These are phyloP conservation scores for Aschersonia sp. DNA, from an alignment of 2,329 filamentous ascomycete species.

Conservation along the genomic window DNA sequence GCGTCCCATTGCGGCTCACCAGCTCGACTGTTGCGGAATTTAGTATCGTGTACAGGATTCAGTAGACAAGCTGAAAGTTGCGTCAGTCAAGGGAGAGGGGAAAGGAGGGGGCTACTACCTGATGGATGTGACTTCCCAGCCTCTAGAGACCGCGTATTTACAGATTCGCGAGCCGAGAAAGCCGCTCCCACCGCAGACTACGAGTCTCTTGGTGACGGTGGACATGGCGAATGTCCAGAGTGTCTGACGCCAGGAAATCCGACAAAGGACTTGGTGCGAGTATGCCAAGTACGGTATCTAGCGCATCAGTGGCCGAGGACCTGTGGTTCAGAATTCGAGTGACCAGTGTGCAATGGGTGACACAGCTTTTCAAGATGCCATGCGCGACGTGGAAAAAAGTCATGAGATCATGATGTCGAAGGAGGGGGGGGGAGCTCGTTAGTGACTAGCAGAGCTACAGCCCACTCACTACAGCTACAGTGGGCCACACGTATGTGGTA, in stretches of 20 bases:
- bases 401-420: constrained; percentile 10
- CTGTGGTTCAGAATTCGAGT: background rate
- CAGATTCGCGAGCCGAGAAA: constrained; percentile 86
- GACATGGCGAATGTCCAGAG: constrained; percentile 25
- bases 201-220: constrained; percentile 54
- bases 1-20: constrained; percentile 77
- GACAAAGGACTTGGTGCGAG: background rate
- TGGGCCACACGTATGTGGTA: too few species aligned
- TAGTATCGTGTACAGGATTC: too few species aligned
- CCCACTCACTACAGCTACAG: too few species aligned
- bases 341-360: background rate
- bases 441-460: too few species aligned
- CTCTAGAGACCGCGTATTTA: constrained; percentile 69
- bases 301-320: too few species aligned
- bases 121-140: constrained; percentile 87
- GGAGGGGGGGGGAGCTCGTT: background rate
- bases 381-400: constrained; percentile 4
- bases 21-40: constrained; percentile 55
- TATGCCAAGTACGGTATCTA: background rate
- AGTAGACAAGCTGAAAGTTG: too few species aligned
- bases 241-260: too few species aligned
- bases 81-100: background rate
- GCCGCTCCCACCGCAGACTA: constrained; percentile 88
- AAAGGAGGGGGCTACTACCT: constrained; percentile 38
- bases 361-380: background rate